A percentile compares a stretch with the other conserved stretches of the same genome.
Conservation (phyloP, 2,329 filamentous ascomycete genomes). For the Colletotrichum sp. region DNA sequence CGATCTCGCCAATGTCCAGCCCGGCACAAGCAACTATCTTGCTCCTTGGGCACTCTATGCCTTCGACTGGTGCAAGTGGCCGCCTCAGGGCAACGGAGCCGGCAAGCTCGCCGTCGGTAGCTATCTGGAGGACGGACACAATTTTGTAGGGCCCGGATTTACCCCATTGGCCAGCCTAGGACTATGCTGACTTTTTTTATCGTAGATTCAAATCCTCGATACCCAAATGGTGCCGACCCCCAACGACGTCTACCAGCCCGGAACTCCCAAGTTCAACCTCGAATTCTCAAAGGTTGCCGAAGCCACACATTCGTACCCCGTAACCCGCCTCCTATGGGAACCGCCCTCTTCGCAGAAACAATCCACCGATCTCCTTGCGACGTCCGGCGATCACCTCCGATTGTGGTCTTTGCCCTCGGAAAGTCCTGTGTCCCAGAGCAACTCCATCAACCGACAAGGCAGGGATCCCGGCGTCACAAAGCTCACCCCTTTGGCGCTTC, state of each 20-base stretch:
- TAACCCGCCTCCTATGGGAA: conserved; percentile 95
- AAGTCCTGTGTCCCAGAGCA: conserved; percentile 63
- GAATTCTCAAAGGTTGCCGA: conserved; percentile 95
- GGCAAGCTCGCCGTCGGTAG: conserved; percentile 95
- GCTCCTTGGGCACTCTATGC: conserved; percentile 96
- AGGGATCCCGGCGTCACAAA: conserved; percentile 71
- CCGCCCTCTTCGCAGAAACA: conserved; percentile 94
- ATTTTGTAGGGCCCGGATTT: conserved; percentile 71
- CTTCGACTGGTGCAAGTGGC: conserved; percentile 99
- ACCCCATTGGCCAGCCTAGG: not conserved
- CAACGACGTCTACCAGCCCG: conserved; percentile 71
- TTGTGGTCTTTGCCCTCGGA: conserved; percentile 89
- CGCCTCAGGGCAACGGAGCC: conserved; percentile 77
- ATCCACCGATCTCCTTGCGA: conserved; percentile 91
- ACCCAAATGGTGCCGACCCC: conserved; percentile 78
- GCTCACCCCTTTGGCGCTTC: conserved; percentile 86
- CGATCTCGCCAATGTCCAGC: conserved; percentile 67
- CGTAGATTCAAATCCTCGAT: conserved; percentile 94
- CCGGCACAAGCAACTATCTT: conserved; percentile 88
- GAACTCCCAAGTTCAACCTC: conserved; percentile 74
- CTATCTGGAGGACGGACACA: conserved; percentile 97
- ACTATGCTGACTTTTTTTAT: conserved; percentile 21
- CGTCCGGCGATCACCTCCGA: conserved; percentile 91
- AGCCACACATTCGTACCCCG: conserved; percentile 96
- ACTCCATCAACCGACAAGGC: conserved; percentile 65